Evolutionary conservation across 2,329 filamentous ascomycete species (phyloP), one percentile per base, ranked within the genome.

Genomic region (Colletotrichum gloeosporioides): DNA sequence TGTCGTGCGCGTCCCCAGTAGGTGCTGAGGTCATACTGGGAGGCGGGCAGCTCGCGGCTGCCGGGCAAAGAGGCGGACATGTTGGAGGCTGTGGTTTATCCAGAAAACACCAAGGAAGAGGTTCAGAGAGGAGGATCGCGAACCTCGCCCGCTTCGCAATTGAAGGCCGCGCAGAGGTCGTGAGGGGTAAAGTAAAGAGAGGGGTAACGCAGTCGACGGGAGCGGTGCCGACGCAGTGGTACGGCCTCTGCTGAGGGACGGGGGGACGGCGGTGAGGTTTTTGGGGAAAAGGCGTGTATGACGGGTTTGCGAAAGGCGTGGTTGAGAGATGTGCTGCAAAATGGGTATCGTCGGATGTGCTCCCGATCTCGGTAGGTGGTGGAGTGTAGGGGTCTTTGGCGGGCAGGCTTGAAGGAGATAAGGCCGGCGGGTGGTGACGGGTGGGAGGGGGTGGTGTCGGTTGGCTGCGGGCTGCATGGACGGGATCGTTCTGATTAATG

Each of bases 1-100:
- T 99, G 96, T 87, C 91, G 92, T 82, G 99, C 97, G 75, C 97
- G 93, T 79, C 97, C 97, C 95, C 95, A 97, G 88, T 99, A 99
- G 63, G 96, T 98, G 83, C 87, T 92, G 82, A 99, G 90, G 84
- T 99, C 95, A 91, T 98, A 96, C 86, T 96, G 95, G 71, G 97
- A 99, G 73, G 93, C 92, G 77, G 97, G 97, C 79, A 98, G 90
- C 85, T 98, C 95, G 85, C 96, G 94, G 81, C 87, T 87, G 76
- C 92, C 92, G 65, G 92, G 92, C 36, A 94, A 85, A 29, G 92
- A 93, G 75, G 92, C 88, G 73, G 92, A 94, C 92, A 94, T 94
- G 70, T 75, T 83, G 18, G 9, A 3, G 27, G 49, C 22, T 68
- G 31, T 49, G 44, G 44, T 22, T 62, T 32, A 31, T 32, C 29